Evolutionary conservation across 139 green algal species (phyloP), one percentile per base, ranked within the genome.

Genomic region (Chlorella ohadii): DNA sequence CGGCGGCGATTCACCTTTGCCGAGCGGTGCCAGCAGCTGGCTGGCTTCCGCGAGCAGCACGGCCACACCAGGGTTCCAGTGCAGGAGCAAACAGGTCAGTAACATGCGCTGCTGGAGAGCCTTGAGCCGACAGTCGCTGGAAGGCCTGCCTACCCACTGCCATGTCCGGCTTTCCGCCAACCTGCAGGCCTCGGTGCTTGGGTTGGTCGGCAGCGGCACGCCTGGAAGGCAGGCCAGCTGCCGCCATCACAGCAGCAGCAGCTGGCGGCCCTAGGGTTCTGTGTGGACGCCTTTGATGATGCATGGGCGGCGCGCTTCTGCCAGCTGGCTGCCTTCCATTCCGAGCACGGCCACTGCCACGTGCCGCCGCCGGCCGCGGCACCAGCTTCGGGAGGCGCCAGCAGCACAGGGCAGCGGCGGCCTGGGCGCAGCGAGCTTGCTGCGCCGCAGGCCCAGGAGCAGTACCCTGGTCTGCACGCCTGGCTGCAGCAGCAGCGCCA

Each of bases 241-340:
- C 23, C 31, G 34, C 15, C 57, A 6, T 41, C 33, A 0, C 61
- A 47, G 4, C 86, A 78, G 56, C 81, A 63, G 59, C 38, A 23
- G 34, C 56, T 88, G 56, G 64, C 67, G 25, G 56, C 70, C 4
- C 34, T 88, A 22, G 57, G 67, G 28, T 55, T 88, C 9, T 36
- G 41, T 23, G 31, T 36, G 15, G 67, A 81, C 28, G 64, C 55
- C 25, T 67, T 63, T 13, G n/a, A 83, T 31, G 56, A 67, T 23
- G 55, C 44, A 3, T 88, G 85, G 85, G 23, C 39, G 2, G 51
- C 51, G 0, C 76, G 79, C 41, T 88, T 88, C 39, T 7, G 57
- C 28, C 85, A 86, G 67, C 76, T 88, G 66, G 51, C 78, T 0
- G 79, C 44, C 27, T 88, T 88, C 68, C 85, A 88, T 41, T 88